These are phyloP conservation scores for Saitozyma sp. DNA, from an alignment of 768 basidiomycete genomes.

Conservation along the genomic window DNA sequence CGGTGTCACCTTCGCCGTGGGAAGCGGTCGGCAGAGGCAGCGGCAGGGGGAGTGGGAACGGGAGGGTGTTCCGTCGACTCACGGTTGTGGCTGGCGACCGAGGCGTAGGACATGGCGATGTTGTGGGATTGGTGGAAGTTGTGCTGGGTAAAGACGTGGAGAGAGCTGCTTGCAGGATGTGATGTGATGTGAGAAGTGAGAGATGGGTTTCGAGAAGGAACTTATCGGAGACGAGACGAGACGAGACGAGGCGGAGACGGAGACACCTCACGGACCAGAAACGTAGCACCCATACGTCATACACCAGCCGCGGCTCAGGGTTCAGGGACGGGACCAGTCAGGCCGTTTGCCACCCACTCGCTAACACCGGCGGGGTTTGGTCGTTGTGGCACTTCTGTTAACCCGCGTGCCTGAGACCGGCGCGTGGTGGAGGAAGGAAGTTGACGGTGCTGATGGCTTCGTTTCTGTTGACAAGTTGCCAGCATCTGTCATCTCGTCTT, in stretches of 20 bases:
- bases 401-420: too few relatives aligned
- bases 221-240: constrained; percentile 3
- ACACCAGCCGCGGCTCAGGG: too few relatives aligned
- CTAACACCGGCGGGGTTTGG: too few relatives aligned
- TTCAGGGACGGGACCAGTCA: too few relatives aligned
- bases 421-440: too few relatives aligned
- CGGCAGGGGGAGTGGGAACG: not conserved
- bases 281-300: too few relatives aligned
- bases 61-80: constrained; percentile 16
- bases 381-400: too few relatives aligned
- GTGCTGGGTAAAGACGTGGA: constrained; percentile 4
- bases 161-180: not conserved
- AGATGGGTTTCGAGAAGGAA: not conserved
- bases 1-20: not conserved
- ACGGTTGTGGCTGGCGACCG: constrained; percentile 65
- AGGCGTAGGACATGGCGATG: constrained; percentile 70
- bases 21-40: not conserved
- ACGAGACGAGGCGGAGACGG: too few relatives aligned
- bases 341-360: too few relatives aligned
- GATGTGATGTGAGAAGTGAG: not conserved
- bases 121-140: not conserved
- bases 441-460: too few relatives aligned
- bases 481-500: too few relatives aligned
- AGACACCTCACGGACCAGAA: not conserved
- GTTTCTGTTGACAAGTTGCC: too few relatives aligned